Percentiles rank a stretch among this genome's conserved stretches.
These are phyloP conservation scores for Leishmania turanica DNA, from an alignment of 208 protist genomes.

Conservation along the genomic window DNA sequence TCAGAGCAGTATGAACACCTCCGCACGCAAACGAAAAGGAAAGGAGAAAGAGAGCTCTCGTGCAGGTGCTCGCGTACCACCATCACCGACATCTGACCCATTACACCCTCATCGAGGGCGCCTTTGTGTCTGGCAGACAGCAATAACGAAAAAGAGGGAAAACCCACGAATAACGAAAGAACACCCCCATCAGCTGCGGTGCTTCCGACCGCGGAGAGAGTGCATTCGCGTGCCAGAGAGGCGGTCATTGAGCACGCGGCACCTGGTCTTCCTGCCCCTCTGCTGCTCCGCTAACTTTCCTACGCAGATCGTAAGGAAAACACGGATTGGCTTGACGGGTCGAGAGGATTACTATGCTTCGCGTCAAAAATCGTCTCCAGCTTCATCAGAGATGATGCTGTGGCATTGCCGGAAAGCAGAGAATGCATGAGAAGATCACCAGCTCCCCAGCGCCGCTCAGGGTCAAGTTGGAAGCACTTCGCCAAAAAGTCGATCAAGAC, in stretches of 20 bases:
- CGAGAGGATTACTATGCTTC: constrained; percentile 19
- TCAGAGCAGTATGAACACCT: background rate
- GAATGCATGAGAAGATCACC: constrained; percentile 74
- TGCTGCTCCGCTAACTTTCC: background rate
- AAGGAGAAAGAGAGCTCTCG: background rate
- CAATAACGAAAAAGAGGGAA: background rate
- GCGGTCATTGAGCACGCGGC: background rate
- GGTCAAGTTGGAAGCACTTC: constrained; percentile 79
- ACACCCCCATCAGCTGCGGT: background rate
- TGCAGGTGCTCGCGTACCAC: background rate
- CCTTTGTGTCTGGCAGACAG: background rate
- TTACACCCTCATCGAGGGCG: background rate
- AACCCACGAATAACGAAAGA: background rate
- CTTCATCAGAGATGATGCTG: constrained; percentile 46
- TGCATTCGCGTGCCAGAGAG: background rate
- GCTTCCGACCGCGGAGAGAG: background rate
- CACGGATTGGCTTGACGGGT: constrained; percentile 28
- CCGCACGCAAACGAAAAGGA: background rate
- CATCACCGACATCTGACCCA: background rate
- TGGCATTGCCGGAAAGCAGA: constrained; percentile 48
- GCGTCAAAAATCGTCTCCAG: constrained; percentile 70
- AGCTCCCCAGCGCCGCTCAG: constrained; percentile 60
- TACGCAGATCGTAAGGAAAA: constrained; percentile 51
- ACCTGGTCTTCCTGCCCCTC: background rate
- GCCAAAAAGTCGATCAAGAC: constrained; percentile 74